Evolutionary conservation across 1,139 yeast genomes (phyloP).

Genomic region (Magnusiomyces suaveolens): DNA sequence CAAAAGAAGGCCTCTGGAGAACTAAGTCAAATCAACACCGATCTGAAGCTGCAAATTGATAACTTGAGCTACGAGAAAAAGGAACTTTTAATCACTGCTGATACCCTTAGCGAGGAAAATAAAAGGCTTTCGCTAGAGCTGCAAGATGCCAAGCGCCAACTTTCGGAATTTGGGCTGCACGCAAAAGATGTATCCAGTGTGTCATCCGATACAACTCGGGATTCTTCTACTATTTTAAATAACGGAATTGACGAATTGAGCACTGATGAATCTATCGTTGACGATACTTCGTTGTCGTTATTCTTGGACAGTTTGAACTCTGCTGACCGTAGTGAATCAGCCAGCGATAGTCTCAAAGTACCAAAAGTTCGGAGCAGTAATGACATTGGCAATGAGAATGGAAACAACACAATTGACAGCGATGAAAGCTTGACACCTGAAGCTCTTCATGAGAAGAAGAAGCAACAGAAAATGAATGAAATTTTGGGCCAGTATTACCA

Average conservation of each 20-base stretch:
- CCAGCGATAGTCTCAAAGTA: background rate
- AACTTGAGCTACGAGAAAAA: slow-evolving; percentile 26
- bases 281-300: background rate
- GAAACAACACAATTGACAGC: background rate
- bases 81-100: slow-evolving; percentile 25
- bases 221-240: no score
- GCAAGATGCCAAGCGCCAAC: slow-evolving; percentile 17
- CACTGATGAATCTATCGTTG: background rate
- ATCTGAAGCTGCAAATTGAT: slow-evolving; percentile 24
- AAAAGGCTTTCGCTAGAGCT: slow-evolving; percentile 22
- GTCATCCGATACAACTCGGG: background rate
- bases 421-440: background rate
- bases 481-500: slow-evolving; percentile 14
- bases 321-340: background rate
- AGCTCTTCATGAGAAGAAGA: slow-evolving; percentile 12
- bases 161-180: slow-evolving; percentile 2
- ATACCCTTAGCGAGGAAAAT: slow-evolving; percentile 26
- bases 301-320: background rate
- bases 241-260: no score
- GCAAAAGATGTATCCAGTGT: background rate
- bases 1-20: slow-evolving; percentile 3
- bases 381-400: background rate
- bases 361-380: background rate
- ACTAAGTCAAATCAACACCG: slow-evolving; percentile 12
- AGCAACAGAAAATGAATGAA: slow-evolving; percentile 17